phyloP scores from a whole-genome alignment of 2,329 filamentous ascomycete genomes.

The Thielaviopsis populi region DNA sequence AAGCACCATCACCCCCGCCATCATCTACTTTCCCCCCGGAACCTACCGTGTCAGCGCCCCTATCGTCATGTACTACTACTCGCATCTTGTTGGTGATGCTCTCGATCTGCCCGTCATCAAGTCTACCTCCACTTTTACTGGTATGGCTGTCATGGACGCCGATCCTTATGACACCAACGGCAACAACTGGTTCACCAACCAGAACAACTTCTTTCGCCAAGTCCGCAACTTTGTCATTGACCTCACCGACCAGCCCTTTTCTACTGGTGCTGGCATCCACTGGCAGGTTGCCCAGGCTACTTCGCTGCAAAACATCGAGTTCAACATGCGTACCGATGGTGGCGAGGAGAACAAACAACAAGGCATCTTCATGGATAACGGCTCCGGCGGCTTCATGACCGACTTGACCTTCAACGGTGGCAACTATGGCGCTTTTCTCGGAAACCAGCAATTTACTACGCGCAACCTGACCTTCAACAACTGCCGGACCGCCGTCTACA shows the following conservation, averaged over 20 bases:
- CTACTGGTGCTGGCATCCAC: slow-evolving; percentile 55
- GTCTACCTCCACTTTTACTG: slow-evolving; percentile 55
- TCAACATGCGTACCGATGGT: slow-evolving; percentile 59
- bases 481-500: slow-evolving; percentile 69
- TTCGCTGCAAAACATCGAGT: slow-evolving; percentile 64
- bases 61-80: slow-evolving; percentile 80
- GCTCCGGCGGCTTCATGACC: slow-evolving; percentile 69
- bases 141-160: slow-evolving; percentile 79
- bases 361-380: slow-evolving; percentile 75
- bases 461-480: slow-evolving; percentile 70
- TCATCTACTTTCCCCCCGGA: slow-evolving; percentile 84
- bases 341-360: slow-evolving; percentile 51
- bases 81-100: slow-evolving; percentile 77
- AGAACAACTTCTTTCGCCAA: slow-evolving; percentile 73
- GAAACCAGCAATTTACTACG: slow-evolving; percentile 77
- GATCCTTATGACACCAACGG: slow-evolving; percentile 64
- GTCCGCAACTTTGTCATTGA: slow-evolving; percentile 73
- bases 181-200: slow-evolving; percentile 63
- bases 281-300: slow-evolving; percentile 80
- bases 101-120: slow-evolving; percentile 58
- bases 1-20: slow-evolving; percentile 63
- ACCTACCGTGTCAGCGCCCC: slow-evolving; percentile 70
- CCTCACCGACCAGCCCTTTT: slow-evolving; percentile 47
- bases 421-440: slow-evolving; percentile 60
- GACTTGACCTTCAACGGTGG: slow-evolving; percentile 76